These are phyloP conservation scores for Camellia sinensis DNA, from an alignment of 148 eudicot species.

Conservation along the genomic window DNA sequence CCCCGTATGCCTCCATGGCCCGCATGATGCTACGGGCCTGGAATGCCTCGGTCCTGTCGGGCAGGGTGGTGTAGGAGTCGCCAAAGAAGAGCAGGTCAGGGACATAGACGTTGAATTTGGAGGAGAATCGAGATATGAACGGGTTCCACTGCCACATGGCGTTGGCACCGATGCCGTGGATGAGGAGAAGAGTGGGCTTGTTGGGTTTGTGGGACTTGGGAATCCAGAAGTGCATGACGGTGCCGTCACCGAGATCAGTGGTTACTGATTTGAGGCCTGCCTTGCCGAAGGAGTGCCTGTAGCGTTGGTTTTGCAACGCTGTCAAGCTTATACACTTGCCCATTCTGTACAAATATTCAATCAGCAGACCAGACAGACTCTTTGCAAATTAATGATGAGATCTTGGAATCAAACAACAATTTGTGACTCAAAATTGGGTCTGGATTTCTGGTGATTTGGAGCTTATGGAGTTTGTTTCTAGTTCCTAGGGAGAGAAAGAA, in stretches of 20 bases:
- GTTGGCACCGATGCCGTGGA: conserved; percentile 44
- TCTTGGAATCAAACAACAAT: too few species aligned
- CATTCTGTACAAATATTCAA: neutral
- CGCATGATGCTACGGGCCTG: conserved; percentile 35
- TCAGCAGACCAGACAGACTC: too few species aligned
- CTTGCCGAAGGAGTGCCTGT: conserved; percentile 19
- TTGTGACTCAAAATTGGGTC: too few species aligned
- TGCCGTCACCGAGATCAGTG: conserved; percentile 33
- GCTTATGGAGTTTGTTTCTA: too few species aligned
- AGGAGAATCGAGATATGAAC: conserved; percentile 20
- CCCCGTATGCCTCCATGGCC: conserved; percentile 23
- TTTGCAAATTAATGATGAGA: too few species aligned
- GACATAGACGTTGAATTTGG: conserved; percentile 32
- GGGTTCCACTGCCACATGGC: conserved; percentile 47
- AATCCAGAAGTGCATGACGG: conserved; percentile 36
- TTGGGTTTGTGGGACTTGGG: conserved; percentile 26
- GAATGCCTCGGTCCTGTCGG: conserved; percentile 33
- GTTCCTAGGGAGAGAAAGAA: too few species aligned
- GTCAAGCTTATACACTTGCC: conserved; percentile 33
- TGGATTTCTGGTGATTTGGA: too few species aligned
- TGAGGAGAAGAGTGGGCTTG: conserved; percentile 28
- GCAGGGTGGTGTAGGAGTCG: conserved; percentile 28
- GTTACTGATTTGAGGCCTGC: conserved; percentile 30
- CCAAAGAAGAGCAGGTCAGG: conserved; percentile 43
- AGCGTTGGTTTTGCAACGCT: conserved; percentile 20